Evolutionary conservation across 129 eudicot genomes (phyloP).

Genomic region (Pittosporum tobira): DNA sequence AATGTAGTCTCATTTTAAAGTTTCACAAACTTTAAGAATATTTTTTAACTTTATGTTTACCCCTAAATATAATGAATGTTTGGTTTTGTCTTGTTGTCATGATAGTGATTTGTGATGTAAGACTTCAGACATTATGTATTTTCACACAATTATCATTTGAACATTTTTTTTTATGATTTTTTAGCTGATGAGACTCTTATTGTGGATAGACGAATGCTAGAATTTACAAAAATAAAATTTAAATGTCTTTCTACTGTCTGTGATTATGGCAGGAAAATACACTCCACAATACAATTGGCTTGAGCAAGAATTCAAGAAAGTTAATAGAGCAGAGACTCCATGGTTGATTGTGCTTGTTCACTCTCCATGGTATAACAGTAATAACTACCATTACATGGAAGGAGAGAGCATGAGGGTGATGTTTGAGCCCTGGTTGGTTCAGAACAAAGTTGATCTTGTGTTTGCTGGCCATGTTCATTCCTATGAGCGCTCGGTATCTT

Average conservation of each 20-base stretch:
- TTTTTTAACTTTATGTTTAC: too few relatives aligned
- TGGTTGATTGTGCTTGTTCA: constrained; percentile 61
- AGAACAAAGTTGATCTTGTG: constrained; percentile 62
- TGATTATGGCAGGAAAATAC: constrained; percentile 37
- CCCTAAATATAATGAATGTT: too few relatives aligned
- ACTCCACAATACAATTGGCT: constrained; percentile 67
- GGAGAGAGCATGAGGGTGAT: constrained; percentile 79
- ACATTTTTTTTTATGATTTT: too few relatives aligned
- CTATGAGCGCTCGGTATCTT: constrained; percentile 64
- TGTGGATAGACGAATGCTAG: too few relatives aligned
- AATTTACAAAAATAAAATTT: too few relatives aligned
- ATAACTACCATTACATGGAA: constrained; percentile 69
- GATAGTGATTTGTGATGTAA: too few relatives aligned
- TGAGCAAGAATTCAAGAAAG: constrained; percentile 49
- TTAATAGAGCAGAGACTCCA: constrained; percentile 57
- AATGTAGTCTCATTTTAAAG: too few relatives aligned
- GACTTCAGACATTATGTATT: too few relatives aligned
- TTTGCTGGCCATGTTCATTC: constrained; percentile 83
- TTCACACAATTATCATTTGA: too few relatives aligned
- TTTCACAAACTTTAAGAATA: too few relatives aligned
- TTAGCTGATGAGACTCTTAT: too few relatives aligned
- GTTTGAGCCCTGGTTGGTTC: constrained; percentile 69
- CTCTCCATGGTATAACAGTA: constrained; percentile 62
- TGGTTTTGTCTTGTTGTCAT: too few relatives aligned
- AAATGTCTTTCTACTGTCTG: not conserved